These are phyloP conservation scores for Quercus engelmannii DNA, from an alignment of 306 rosid genomes.

Conservation along the genomic window DNA sequence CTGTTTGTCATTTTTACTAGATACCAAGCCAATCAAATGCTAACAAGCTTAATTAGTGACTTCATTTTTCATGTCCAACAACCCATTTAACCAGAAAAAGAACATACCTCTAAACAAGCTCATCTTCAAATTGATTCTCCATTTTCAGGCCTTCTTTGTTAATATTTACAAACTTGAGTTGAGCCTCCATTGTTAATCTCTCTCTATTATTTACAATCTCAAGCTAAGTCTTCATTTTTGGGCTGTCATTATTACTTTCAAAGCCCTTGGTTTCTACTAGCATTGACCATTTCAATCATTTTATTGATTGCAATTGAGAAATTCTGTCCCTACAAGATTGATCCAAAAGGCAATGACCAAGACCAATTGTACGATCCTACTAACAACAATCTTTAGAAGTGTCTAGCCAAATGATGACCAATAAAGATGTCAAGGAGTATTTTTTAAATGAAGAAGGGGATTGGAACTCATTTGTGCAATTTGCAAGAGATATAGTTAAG, in stretches of 20 bases:
- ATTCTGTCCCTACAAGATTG: constrained; percentile 18
- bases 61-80: not conserved
- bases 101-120: constrained; percentile 61
- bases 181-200: constrained; percentile 61
- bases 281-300: constrained; percentile 35
- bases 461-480: too few relatives aligned
- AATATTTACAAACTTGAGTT: constrained; percentile 78
- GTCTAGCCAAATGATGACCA: too few relatives aligned
- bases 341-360: too few relatives aligned
- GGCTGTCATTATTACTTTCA: constrained; percentile 63
- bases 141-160: constrained; percentile 50
- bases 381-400: too few relatives aligned
- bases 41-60: not conserved
- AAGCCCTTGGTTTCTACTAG: constrained; percentile 32
- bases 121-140: constrained; percentile 72
- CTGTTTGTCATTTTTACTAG: too few relatives aligned
- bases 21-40: not conserved
- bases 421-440: too few relatives aligned
- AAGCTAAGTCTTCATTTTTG: constrained; percentile 45
- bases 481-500: too few relatives aligned
- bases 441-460: too few relatives aligned
- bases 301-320: constrained; percentile 37
- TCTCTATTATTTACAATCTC: constrained; percentile 81
- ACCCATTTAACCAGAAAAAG: not conserved
- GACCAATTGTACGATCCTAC: too few relatives aligned